These are phyloP conservation scores for Tuber indicum DNA, from an alignment of 495 filamentous ascomycete species.

Conservation along the genomic window DNA sequence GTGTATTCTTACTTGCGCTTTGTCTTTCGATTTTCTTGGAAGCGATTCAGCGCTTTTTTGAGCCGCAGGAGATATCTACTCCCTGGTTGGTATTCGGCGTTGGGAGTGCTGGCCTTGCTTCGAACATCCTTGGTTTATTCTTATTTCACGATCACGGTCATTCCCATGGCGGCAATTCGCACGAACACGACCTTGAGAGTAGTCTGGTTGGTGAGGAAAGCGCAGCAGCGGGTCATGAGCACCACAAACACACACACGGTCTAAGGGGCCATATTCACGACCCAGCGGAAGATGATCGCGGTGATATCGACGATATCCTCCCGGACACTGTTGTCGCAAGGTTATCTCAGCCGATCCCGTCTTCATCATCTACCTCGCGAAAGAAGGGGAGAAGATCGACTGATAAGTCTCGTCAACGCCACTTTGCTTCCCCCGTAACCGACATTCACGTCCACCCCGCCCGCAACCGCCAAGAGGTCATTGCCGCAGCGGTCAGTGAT, in stretches of 20 bases:
- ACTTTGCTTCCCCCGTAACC: conserved; percentile 42
- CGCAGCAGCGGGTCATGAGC: conserved; percentile 18
- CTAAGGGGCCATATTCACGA: conserved; percentile 24
- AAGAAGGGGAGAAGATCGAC: conserved; percentile 28
- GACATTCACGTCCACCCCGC: conserved; percentile 84
- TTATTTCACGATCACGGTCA: conserved; percentile 93
- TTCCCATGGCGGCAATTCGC: conserved; percentile 55
- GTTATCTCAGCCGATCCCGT: conserved; percentile 29
- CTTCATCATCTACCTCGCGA: conserved; percentile 12
- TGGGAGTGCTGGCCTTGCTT: conserved; percentile 75
- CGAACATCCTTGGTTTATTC: conserved; percentile 80
- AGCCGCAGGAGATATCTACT: conserved; percentile 76
- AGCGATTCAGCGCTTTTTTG: conserved; percentile 79
- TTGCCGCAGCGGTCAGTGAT: conserved; percentile 58
- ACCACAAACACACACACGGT: conserved; percentile 25
- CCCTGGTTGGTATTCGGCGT: conserved; percentile 81
- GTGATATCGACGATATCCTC: conserved; percentile 45
- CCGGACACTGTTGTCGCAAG: conserved; percentile 47
- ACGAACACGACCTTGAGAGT: conserved; percentile 34
- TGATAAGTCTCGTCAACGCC: conserved; percentile 42
- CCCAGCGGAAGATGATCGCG: conserved; percentile 40
- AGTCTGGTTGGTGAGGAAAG: neutral
- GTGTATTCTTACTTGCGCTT: conserved; percentile 90
- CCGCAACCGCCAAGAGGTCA: conserved; percentile 83
- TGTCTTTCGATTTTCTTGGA: conserved; percentile 95